Conservation (phyloP, 306 rosid species). For the Trifolium pratense region DNA sequence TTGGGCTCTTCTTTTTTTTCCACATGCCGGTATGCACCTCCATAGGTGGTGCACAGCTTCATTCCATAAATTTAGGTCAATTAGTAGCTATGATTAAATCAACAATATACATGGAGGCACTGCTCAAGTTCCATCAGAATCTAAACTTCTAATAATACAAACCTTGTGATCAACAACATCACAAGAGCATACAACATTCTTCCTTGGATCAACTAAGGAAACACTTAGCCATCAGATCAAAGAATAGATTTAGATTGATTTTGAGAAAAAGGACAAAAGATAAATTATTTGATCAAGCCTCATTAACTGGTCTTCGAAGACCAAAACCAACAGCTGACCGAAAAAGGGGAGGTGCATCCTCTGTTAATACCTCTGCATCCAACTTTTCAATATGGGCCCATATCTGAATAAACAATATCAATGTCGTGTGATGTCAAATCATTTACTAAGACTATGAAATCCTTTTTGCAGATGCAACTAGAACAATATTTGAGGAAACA, state of each 20-base stretch:
- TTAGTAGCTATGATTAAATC: conserved; percentile 10
- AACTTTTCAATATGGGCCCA: conserved; percentile 89
- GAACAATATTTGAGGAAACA: not conserved
- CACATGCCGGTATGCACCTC: not conserved
- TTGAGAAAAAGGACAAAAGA: too few species aligned
- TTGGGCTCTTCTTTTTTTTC: not conserved
- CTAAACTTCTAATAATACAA: conserved; percentile 38
- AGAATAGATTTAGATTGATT: conserved; percentile 39
- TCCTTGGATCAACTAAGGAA: conserved; percentile 29
- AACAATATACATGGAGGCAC: conserved; percentile 33
- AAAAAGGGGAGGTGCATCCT: conserved; percentile 69
- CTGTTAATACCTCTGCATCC: conserved; percentile 75
- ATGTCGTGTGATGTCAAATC: conserved; percentile 17
- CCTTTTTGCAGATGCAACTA: conserved; percentile 9
- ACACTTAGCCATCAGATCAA: conserved; percentile 32
- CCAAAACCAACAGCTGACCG: conserved; percentile 71
- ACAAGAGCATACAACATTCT: conserved; percentile 39
- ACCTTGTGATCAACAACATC: conserved; percentile 42
- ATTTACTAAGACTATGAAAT: not conserved
- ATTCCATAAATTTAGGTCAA: conserved; percentile 3
- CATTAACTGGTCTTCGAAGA: conserved; percentile 60
- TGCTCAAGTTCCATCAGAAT: not conserved
- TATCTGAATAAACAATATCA: conserved; percentile 59
- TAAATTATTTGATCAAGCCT: conserved; percentile 53
- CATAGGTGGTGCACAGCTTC: conserved; percentile 13